Evolutionary conservation across 2,329 filamentous ascomycete genomes (phyloP), one percentile per base, ranked within the genome.

Genomic region (Phyllosticta capitalensis): DNA sequence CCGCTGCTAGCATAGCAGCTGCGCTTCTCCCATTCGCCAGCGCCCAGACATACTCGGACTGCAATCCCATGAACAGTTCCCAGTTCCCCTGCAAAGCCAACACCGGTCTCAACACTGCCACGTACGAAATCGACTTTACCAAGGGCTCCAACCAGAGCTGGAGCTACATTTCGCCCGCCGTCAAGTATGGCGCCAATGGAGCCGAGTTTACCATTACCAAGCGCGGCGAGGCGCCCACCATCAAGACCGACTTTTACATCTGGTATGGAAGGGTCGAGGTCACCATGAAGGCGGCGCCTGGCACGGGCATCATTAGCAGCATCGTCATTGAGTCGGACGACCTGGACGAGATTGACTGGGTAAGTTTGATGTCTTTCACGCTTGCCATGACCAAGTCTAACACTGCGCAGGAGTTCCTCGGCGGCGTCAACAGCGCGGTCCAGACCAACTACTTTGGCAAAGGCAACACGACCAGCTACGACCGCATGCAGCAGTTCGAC

Each of bases 291-390:
- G 88, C 88, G 3, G 85, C 91, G 0, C 75, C 78, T 1, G 91
- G 91, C 19, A 76, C 76, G 7, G 91, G 91, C 56, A 86, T 96
- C 63, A 83, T 96, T 66, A 90, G 86, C 67, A 82, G 88, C 63
- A 86, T 95, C 68, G 92, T 95, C 70, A 81, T 92, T 72, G 80
- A 94, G 64, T 92, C 88, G 55, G 87, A 94, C 65, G 86, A 91
- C 66, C 80, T 92, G 14, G 91, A 95, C 70, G 90, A 95, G 74
- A 85, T 95, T 49, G 91, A 96, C 69, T 92, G 89, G 54, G 56
- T 59, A 10, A 4, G 51, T 28, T 21, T 9, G 14, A 9, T 21
- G 24, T 1, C 33, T 5, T 19, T n/a, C 22, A 52, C 28, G 4
- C 2, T 6, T 5, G 19, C 20, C 9, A 50, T 28, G 12, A 12